These are phyloP conservation scores for Zymoseptoria passerinii DNA, from an alignment of 2,329 filamentous ascomycete species.

Conservation along the genomic window DNA sequence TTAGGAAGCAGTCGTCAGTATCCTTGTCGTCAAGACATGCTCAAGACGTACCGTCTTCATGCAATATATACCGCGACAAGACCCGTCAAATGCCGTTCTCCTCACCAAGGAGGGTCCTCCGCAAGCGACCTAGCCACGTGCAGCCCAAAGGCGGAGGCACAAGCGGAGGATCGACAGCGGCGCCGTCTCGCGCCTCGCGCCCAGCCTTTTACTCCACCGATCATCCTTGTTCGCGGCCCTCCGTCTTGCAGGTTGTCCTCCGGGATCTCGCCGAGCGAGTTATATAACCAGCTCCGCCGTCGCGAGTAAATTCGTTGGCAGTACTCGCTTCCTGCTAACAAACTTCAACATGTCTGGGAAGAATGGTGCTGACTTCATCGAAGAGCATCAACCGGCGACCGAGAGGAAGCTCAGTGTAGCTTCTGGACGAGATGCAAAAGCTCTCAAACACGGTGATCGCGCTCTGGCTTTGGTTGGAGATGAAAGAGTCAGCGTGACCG, in stretches of 20 bases:
- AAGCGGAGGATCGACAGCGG: neutral
- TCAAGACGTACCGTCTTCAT: neutral
- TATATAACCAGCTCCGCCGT: neutral
- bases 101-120: neutral
- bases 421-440: constrained; percentile 2
- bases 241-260: too few relatives aligned
- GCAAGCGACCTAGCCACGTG: neutral
- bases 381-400: neutral
- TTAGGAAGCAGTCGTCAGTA: neutral
- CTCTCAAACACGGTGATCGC: constrained; percentile 15
- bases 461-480: constrained; percentile 17
- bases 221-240: neutral
- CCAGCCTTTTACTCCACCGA: neutral
- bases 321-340: neutral
- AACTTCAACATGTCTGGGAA: neutral
- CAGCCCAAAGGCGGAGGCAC: neutral
- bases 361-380: constrained; percentile 10
- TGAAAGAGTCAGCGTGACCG: constrained; percentile 28
- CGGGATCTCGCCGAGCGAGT: neutral
- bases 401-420: constrained; percentile 8
- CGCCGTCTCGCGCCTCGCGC: neutral
- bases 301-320: neutral
- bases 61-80: neutral
- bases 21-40: neutral
- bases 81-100: neutral